Evolutionary conservation across 2,329 filamentous ascomycete genomes (phyloP).

Genomic region (Periconia macrospinosa): DNA sequence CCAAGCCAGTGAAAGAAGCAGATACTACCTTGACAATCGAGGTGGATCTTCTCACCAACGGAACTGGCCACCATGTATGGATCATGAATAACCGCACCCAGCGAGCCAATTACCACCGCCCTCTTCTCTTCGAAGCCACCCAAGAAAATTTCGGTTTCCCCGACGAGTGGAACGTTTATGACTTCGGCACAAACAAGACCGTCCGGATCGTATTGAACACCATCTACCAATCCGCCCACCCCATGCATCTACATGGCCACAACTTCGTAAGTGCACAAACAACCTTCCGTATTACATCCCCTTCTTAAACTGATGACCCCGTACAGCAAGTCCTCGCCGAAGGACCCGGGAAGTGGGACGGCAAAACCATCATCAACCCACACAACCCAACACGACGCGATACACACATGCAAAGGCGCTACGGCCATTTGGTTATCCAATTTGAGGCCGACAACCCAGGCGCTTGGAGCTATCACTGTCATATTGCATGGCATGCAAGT

Average conservation of each 20-base stretch:
- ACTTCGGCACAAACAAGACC: constrained; percentile 43
- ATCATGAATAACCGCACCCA: too few species aligned
- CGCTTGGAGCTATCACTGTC: constrained; percentile 41
- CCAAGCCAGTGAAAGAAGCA: too few species aligned
- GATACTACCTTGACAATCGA: too few species aligned
- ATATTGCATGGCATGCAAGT: constrained; percentile 38
- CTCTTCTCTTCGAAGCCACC: too few species aligned
- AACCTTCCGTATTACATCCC: too few species aligned
- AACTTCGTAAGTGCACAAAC: too few species aligned
- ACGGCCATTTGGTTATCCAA: constrained; percentile 44
- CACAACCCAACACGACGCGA: constrained; percentile 46
- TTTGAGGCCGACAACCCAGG: constrained; percentile 40
- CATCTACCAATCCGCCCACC: constrained; percentile 38
- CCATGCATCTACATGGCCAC: constrained; percentile 52
- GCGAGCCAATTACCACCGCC: too few species aligned
- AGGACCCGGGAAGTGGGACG: constrained; percentile 48
- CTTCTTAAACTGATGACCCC: too few species aligned
- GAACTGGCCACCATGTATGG: too few species aligned
- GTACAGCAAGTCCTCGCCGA: constrained; percentile 49
- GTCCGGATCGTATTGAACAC: constrained; percentile 45
- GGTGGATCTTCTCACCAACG: too few species aligned
- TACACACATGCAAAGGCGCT: constrained; percentile 26
- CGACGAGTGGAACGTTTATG: constrained; percentile 40
- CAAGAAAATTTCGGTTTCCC: too few species aligned
- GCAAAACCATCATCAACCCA: constrained; percentile 36